phyloP scores from a whole-genome alignment of 78 protist genomes.

The Mantamonas sphyraenae region DNA sequence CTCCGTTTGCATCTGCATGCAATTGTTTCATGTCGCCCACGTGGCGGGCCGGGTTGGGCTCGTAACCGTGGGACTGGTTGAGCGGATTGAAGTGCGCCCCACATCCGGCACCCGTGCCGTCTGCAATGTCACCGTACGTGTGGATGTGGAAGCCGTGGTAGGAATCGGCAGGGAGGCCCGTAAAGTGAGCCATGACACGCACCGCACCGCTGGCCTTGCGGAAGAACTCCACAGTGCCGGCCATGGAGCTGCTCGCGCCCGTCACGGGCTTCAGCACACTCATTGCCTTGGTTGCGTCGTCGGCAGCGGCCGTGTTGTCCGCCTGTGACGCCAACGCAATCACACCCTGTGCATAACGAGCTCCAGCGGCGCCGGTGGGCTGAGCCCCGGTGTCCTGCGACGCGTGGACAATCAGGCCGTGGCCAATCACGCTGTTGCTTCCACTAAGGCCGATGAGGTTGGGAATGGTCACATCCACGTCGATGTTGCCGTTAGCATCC shows the following conservation, averaged over 20 bases:
- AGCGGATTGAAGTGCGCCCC: constrained; percentile 18
- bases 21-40: constrained; percentile 1
- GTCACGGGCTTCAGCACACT: no score
- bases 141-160: constrained; percentile 32
- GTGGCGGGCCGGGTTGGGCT: constrained; percentile 13
- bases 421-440: neutral
- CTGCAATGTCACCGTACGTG: constrained; percentile 11
- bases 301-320: no score
- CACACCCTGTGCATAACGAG: neutral
- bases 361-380: neutral
- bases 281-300: no score
- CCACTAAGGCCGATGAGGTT: neutral
- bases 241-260: no score
- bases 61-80: constrained; percentile 9
- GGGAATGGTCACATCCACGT: neutral
- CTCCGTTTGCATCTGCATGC: neutral
- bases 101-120: neutral
- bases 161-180: no score
- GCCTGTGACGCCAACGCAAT: neutral
- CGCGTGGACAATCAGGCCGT: neutral
- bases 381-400: neutral
- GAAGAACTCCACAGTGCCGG: no score
- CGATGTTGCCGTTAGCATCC: no score
- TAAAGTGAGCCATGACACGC: no score
- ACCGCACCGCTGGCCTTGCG: no score